Conservation (phyloP, 257 asterid species). For the Nicotiana otophora region DNA sequence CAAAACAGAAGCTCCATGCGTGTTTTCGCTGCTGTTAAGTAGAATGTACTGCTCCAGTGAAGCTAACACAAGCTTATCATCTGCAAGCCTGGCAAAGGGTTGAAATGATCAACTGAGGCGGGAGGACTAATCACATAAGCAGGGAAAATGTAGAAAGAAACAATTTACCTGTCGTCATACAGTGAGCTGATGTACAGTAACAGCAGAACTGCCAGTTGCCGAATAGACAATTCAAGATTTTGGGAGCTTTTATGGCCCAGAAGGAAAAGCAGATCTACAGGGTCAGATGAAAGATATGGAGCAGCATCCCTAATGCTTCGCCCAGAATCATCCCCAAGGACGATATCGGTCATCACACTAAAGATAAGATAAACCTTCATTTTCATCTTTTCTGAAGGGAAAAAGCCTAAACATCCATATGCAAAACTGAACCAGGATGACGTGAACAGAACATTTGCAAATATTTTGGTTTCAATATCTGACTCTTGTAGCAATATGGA, state of each 20-base stretch:
- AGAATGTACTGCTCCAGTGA: constrained; percentile 89
- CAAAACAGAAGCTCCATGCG: constrained; percentile 32
- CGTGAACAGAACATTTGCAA: constrained; percentile 52
- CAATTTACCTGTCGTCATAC: constrained; percentile 65
- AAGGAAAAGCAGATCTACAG: constrained; percentile 77
- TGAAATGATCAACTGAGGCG: background rate
- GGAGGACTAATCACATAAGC: background rate
- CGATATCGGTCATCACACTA: constrained; percentile 52
- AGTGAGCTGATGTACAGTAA: constrained; percentile 68
- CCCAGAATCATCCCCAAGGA: constrained; percentile 67
- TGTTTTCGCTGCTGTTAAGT: constrained; percentile 50
- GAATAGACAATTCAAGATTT: constrained; percentile 47
- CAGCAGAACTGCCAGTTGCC: constrained; percentile 73
- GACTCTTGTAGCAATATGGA: constrained; percentile 55
- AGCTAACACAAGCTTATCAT: constrained; percentile 75
- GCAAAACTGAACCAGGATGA: constrained; percentile 82
- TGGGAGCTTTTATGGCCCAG: constrained; percentile 74
- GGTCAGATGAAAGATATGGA: constrained; percentile 74
- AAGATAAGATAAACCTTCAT: constrained; percentile 57
- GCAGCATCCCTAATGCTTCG: constrained; percentile 62
- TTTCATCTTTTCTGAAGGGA: constrained; percentile 68
- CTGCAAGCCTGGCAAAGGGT: constrained; percentile 55
- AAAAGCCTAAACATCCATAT: constrained; percentile 85
- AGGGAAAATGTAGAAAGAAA: constrained; percentile 5
- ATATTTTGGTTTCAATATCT: constrained; percentile 36